These are phyloP conservation scores for Hirschioporus abietinus DNA, from an alignment of 768 basidiomycete genomes.

Conservation along the genomic window DNA sequence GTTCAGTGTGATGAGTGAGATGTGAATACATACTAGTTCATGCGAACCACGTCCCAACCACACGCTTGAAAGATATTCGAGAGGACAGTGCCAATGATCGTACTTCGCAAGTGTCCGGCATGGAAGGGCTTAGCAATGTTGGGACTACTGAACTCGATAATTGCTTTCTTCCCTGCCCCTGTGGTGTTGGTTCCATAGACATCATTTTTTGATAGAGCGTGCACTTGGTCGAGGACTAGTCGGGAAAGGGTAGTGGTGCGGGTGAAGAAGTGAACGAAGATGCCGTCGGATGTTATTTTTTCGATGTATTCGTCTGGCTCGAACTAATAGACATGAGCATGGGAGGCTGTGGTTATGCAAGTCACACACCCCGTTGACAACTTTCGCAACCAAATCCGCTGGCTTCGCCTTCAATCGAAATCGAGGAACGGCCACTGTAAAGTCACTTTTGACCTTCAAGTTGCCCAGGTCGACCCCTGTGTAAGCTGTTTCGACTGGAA, in stretches of 20 bases:
- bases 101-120: constrained; percentile 35
- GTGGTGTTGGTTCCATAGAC: constrained; percentile 29
- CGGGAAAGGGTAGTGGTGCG: constrained; percentile 23
- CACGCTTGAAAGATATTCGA: constrained; percentile 33
- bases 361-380: constrained; percentile 28
- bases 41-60: constrained; percentile 32
- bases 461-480: constrained; percentile 35
- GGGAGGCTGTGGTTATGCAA: neutral
- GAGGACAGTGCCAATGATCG: constrained; percentile 38
- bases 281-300: constrained; percentile 8
- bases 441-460: constrained; percentile 36
- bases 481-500: constrained; percentile 22
- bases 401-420: constrained; percentile 41
- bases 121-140: constrained; percentile 44
- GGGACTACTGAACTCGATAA: constrained; percentile 34
- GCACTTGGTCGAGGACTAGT: constrained; percentile 29
- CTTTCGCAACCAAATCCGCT: constrained; percentile 32
- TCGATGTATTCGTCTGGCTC: constrained; percentile 32
- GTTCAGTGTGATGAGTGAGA: neutral
- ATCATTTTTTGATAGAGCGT: constrained; percentile 19
- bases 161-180: constrained; percentile 27
- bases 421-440: constrained; percentile 40
- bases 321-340: constrained; percentile 25
- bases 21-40: constrained; percentile 29
- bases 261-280: constrained; percentile 23